phyloP scores from a whole-genome alignment of 2,329 filamentous ascomycete species.

The Epichloe uncinata region DNA sequence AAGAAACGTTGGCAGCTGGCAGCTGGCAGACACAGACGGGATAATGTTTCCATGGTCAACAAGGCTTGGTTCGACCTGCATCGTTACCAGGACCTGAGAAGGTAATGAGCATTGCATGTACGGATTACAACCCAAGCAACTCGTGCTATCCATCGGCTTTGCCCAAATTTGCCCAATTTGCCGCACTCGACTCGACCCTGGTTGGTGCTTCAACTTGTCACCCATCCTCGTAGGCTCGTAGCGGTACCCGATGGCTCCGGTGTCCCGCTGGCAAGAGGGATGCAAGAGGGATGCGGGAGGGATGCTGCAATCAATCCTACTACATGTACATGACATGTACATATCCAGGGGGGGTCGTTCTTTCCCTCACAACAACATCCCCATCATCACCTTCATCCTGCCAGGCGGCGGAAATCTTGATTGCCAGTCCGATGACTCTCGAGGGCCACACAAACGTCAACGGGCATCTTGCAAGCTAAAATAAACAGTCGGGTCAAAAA shows the following conservation, averaged over 20 bases:
- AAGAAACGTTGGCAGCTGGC: background rate
- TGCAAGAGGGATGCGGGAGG: background rate
- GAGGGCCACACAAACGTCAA: background rate
- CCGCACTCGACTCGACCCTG: background rate
- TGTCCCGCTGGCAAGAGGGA: background rate
- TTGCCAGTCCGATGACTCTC: background rate
- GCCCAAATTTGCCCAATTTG: background rate
- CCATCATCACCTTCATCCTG: background rate
- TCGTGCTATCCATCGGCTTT: background rate
- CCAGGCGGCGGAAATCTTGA: background rate
- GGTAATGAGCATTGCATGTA: too few species aligned
- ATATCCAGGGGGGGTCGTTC: background rate
- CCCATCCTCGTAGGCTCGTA: background rate
- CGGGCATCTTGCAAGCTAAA: background rate
- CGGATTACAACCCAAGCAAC: background rate
- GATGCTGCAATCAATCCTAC: too few species aligned
- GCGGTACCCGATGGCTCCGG: background rate
- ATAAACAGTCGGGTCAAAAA: background rate
- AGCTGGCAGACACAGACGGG: background rate
- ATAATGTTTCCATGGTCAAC: background rate
- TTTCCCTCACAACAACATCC: background rate
- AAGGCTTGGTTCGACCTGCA: background rate
- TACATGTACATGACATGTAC: too few species aligned
- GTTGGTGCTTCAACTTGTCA: background rate
- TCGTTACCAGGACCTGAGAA: background rate